Evolutionary conservation across 192 early-diverging fungal genomes (phyloP).

Genomic region (Backusella westeae): DNA sequence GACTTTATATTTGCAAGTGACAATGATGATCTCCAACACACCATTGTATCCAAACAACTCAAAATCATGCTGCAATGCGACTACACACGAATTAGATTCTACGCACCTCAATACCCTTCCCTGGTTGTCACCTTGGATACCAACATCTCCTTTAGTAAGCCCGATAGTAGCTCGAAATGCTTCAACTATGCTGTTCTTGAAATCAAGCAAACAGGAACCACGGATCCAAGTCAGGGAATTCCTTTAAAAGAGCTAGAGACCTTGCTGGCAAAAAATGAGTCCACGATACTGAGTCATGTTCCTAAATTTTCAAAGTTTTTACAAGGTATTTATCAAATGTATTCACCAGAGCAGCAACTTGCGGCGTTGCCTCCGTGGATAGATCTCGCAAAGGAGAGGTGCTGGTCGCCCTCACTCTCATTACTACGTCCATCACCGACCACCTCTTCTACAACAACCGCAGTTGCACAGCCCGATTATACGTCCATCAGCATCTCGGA

Average conservation of each 20-base stretch:
- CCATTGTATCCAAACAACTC: background rate
- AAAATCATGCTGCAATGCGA: conserved; percentile 61
- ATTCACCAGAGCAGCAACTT: background rate
- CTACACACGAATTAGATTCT: conserved; percentile 88
- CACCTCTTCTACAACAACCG: background rate
- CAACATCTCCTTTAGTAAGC: conserved; percentile 76
- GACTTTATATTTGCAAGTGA: background rate
- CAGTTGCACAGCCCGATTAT: background rate
- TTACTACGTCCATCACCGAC: background rate
- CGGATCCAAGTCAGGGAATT: conserved; percentile 51
- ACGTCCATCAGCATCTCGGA: background rate
- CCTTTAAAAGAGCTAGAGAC: conserved; percentile 57
- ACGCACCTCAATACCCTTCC: conserved; percentile 71
- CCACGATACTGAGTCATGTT: conserved; percentile 71
- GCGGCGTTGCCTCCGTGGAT: conserved; percentile 7
- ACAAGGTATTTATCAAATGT: conserved; percentile 51
- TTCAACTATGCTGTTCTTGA: conserved; percentile 65
- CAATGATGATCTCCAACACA: background rate
- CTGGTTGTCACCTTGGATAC: conserved; percentile 74
- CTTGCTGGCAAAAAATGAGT: conserved; percentile 50
- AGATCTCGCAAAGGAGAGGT: conserved; percentile 54
- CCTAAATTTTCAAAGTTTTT: conserved; percentile 88
- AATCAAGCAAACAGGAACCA: conserved; percentile 73
- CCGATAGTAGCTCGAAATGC: conserved; percentile 58
- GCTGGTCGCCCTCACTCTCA: conserved; percentile 36